phyloP scores from a whole-genome alignment of 2,329 filamentous ascomycete genomes.

The Monosporascus sp. region DNA sequence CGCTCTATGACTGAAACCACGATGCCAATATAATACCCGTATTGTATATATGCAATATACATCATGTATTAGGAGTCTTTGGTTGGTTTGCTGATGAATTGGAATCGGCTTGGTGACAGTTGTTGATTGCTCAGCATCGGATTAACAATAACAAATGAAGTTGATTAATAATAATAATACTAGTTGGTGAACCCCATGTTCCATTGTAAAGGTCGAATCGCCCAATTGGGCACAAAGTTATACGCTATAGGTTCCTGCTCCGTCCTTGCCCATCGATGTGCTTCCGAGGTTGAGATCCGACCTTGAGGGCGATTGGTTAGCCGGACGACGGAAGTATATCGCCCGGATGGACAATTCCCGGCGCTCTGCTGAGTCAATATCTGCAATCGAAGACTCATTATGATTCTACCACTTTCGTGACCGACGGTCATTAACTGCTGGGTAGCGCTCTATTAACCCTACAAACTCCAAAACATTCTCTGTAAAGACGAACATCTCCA shows the following conservation, averaged over 20 bases:
- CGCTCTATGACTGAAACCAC: too few species aligned
- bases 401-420: neutral
- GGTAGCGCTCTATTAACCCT: neutral
- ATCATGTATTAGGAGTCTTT: neutral
- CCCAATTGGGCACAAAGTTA: too few species aligned
- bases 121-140: neutral
- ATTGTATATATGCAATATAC: neutral
- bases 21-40: neutral
- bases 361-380: neutral
- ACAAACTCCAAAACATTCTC: neutral
- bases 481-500: too few species aligned
- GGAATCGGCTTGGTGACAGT: slow-evolving; percentile 1
- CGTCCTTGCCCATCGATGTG: too few species aligned
- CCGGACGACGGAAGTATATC: neutral
- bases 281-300: too few species aligned
- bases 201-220: neutral
- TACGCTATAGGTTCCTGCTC: too few species aligned
- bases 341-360: neutral
- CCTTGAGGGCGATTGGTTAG: neutral
- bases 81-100: slow-evolving; percentile 12
- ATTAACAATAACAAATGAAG: neutral
- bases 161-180: neutral
- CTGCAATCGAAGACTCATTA: neutral
- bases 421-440: neutral
- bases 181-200: neutral